Conservation (phyloP, 225 moss, liverwort and hornwort species). For the Polytrichum commune region DNA sequence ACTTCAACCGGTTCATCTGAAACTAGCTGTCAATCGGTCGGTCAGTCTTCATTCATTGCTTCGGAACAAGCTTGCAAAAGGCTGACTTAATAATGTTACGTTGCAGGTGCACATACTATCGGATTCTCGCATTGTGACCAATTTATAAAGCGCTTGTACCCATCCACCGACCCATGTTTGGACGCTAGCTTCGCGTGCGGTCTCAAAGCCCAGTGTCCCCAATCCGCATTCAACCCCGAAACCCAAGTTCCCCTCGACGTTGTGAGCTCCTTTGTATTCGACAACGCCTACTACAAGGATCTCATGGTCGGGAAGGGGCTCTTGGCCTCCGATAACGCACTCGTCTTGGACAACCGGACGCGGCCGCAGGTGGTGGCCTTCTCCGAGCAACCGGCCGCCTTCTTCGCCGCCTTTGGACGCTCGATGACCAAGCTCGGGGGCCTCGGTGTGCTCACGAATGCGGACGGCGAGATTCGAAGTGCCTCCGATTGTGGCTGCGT, state of each 20-base stretch:
- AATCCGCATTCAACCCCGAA: neutral
- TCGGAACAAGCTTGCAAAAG: no score
- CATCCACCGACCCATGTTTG: neutral
- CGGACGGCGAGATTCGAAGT: slow-evolving; percentile 16
- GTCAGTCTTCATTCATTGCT: no score
- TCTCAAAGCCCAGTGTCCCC: slow-evolving; percentile 43
- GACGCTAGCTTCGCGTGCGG: slow-evolving; percentile 36
- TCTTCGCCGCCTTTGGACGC: slow-evolving; percentile 2
- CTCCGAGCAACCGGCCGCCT: neutral
- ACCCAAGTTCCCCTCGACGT: slow-evolving; percentile 28
- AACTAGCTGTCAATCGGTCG: no score
- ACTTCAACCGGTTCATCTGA: no score
- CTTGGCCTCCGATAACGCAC: slow-evolving; percentile 41
- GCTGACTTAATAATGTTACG: no score
- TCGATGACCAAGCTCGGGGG: slow-evolving; percentile 17
- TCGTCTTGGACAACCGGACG: slow-evolving; percentile 11
- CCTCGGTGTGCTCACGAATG: slow-evolving; percentile 21
- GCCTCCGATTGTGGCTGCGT: no score
- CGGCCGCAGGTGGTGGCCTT: slow-evolving; percentile 3
- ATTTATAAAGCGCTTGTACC: no score
- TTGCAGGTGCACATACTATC: no score
- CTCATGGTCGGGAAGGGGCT: slow-evolving; percentile 35
- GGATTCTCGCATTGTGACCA: no score
- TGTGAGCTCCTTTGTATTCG: slow-evolving; percentile 46
- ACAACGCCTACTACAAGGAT: slow-evolving; percentile 48